phyloP scores from a whole-genome alignment of 2,329 filamentous ascomycete species.

The Botrytis fabae region DNA sequence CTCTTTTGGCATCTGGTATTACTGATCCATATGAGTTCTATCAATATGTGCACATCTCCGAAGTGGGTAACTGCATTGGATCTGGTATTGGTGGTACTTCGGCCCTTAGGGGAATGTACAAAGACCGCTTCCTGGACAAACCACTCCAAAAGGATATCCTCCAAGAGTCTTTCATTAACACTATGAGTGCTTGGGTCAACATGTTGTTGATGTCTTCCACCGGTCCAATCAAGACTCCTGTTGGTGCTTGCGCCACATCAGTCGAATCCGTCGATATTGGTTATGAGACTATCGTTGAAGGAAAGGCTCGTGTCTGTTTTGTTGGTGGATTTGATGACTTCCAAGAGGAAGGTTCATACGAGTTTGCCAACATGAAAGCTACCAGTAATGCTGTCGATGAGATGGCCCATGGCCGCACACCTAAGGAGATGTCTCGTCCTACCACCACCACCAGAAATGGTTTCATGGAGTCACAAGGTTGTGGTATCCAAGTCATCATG shows the following conservation, averaged over 20 bases:
- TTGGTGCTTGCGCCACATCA: conserved; percentile 94
- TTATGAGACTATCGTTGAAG: conserved; percentile 97
- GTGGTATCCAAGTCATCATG: conserved; percentile 98
- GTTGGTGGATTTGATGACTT: conserved; percentile 99
- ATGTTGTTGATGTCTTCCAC: conserved; percentile 97
- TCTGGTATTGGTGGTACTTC: conserved; percentile 96
- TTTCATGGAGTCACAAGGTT: conserved; percentile 99
- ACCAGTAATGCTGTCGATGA: conserved; percentile 98
- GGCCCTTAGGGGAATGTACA: conserved; percentile 96
- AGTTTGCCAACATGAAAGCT: conserved; percentile 99
- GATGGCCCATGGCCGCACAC: conserved; percentile 91
- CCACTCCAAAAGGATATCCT: conserved; percentile 98
- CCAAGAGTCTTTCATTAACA: conserved; percentile 99
- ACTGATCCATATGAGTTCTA: conserved; percentile 99
- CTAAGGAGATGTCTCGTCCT: conserved; percentile 95
- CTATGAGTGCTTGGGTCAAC: conserved; percentile 99
- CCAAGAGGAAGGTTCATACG: conserved; percentile 97
- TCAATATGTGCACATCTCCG: conserved; percentile 97
- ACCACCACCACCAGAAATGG: conserved; percentile 95
- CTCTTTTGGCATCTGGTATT: conserved; percentile 88
- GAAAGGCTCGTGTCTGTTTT: conserved; percentile 95
- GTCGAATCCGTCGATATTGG: conserved; percentile 97
- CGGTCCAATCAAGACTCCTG: conserved; percentile 96
- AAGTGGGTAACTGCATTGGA: conserved; percentile 97
- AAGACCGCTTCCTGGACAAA: conserved; percentile 94